Base-by-base conservation (phyloP, 345 rosid species). In the Hevea brasiliensis region DNA sequence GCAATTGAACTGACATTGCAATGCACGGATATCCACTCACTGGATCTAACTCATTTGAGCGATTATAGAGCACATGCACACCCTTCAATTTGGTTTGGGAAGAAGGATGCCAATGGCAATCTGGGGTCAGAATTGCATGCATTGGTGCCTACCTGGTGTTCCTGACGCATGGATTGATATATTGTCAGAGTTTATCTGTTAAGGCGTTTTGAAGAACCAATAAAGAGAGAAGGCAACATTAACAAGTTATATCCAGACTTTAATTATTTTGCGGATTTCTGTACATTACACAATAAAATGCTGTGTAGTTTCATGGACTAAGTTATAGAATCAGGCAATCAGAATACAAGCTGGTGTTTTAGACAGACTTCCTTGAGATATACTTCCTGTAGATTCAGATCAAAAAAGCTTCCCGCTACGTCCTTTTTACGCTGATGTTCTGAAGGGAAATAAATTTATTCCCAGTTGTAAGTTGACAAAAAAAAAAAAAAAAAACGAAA, bases 101-200 rank as follows among this genome's bases (percentile, higher is more conserved):
- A 95, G 87, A 91, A 90, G 77, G 94, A 85, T 42, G 97, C 98
- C 0, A n/a, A 96, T 95, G 37, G 91, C 88, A 4, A 76, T 80
- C 47, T 92, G 98, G 97, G 96, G 98, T 72, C 97, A 95, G 78
- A 98, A 95, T 80, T 95, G 99, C 87, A 85, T 95, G 99, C 99
- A 95, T 58, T 95, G 99, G 99, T 95, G 99, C 89, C 84, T 95
- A 24, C 97, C 99, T 0, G 98, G 99, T 62, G 84, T 95, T 42
- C 99, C 99, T 0, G 99, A 91, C 67, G 91, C 97, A 44, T 92
- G 98, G 99, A 97, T 81, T 6, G 92, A 95, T 83, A 88, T 95
- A 42, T 82, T 91, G 73, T 80, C 92, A 1, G 84, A 90, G 72
- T 81, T 90, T 65, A 84, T 89, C 65, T 71, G 6, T 29, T 61